Evolutionary conservation across 768 basidiomycete species (phyloP).

Genomic region (Suillus cothurnatus): DNA sequence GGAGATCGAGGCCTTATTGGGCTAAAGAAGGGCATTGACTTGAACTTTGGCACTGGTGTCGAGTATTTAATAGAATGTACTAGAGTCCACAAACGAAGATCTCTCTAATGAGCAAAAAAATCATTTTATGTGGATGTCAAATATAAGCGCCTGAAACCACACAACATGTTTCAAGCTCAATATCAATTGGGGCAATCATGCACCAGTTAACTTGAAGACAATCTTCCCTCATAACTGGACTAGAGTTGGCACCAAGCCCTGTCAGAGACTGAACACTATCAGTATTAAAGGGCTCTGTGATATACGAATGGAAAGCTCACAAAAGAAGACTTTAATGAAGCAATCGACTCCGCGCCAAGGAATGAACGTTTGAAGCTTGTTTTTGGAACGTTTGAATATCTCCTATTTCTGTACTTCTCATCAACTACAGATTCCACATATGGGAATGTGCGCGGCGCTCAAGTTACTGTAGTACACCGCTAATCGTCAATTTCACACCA

Average conservation of each 20-base stretch:
- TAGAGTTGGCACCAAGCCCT: not conserved
- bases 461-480: no score
- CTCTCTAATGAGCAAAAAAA: not conserved
- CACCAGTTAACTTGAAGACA: not conserved
- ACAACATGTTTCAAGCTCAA: not conserved
- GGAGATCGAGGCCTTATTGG: not conserved
- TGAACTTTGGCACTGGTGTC: not conserved
- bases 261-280: not conserved
- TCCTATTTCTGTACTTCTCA: not conserved
- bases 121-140: not conserved
- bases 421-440: conserved; percentile 32
- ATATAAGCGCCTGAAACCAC: no score
- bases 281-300: not conserved
- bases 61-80: not conserved
- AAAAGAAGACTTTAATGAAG: not conserved
- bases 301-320: not conserved
- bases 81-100: not conserved
- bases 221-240: not conserved
- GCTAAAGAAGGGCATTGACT: not conserved
- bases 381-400: conserved; percentile 1
- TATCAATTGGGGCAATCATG: not conserved
- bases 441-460: conserved; percentile 18
- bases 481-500: no score
- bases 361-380: not conserved
- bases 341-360: no score